Conservation (phyloP, 768 basidiomycete species). For the Calvatia gigantea region DNA sequence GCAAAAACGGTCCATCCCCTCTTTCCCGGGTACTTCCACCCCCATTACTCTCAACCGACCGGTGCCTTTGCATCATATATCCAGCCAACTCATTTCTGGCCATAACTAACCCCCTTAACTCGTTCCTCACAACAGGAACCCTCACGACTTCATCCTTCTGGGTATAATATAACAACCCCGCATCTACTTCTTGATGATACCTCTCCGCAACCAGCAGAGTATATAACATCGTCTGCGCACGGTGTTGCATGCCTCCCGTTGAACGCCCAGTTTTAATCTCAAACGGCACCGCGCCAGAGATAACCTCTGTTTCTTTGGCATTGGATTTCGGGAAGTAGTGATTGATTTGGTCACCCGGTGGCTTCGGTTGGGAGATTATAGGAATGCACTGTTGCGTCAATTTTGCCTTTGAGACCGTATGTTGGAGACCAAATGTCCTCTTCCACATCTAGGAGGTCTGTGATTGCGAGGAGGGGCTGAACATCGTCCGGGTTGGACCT, state of each 20-base stretch:
- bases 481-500: constrained; percentile 46
- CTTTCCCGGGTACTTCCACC: constrained; percentile 15
- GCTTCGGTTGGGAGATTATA: constrained; percentile 2
- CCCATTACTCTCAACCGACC: constrained; percentile 12
- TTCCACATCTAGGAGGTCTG: constrained; percentile 80
- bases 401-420: constrained; percentile 92
- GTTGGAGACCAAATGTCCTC: constrained; percentile 98
- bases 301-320: constrained; percentile 14
- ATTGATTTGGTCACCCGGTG: constrained; percentile 14
- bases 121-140: constrained; percentile 77
- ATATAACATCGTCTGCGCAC: constrained; percentile 98
- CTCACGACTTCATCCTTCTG: constrained; percentile 80
- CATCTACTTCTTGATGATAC: constrained; percentile 77
- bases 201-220: constrained; percentile 87
- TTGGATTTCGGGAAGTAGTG: constrained; percentile 10
- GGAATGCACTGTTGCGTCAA: constrained; percentile 78
- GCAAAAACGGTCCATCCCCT: constrained; percentile 58
- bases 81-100: constrained; percentile 82
- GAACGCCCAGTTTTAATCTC: constrained; percentile 95
- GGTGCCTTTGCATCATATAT: constrained; percentile 47
- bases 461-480: constrained; percentile 64
- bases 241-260: constrained; percentile 79
- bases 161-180: constrained; percentile 91
- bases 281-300: constrained; percentile 62
- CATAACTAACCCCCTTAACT: constrained; percentile 78